Base-by-base conservation (phyloP, 139 green algal genomes). In the Asterochloris sp. region DNA sequence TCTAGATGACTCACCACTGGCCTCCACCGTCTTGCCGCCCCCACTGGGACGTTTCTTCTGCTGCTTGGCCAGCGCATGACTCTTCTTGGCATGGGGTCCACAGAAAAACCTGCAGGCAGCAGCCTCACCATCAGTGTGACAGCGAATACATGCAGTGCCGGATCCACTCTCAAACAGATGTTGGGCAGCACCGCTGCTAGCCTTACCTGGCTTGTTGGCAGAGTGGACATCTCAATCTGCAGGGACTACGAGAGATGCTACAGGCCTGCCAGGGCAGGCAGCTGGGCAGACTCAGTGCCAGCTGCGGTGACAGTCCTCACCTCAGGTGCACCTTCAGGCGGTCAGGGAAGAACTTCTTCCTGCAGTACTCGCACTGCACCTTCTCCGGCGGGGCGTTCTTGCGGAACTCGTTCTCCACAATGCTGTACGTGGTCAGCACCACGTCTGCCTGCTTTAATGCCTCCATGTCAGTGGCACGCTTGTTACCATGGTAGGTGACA, bases 401-500 rank as follows among this genome's bases (percentile, higher is more conserved):
- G 67, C 93, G 82, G 86, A 90, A 95, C 83, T 99, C 96, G 38
- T 82, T 90, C 89, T 99, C 96, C 6, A 98, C 78, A 21, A 92
- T 94, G 71, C 80, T 87, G 90, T 98, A 99, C 12, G 96, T 98
- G 17, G 96, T 97, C 24, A 99, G 90, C 79, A 97, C 94, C 12
- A 98, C 90, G 73, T 98, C 95, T 12, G 91, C 92, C 17, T 84
- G 62, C 13, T 83, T 75, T 80, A 98, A 82, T 66, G 87, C 78
- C 66, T 85, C 79, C 14, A 84, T 17, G 81, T 91, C 84, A 0
- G 82, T 68, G n/a, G 83, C 87, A 64, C 91, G 84, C 82, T 94
- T 92, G 74, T 82, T 78, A 74, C 95, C 95, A 73, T 98, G 95
- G 85, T 98, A 98, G 26, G 96, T 78, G 61, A 94, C 80, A 77